A percentile compares a stretch with the other conserved stretches of the same genome.
These are phyloP conservation scores for Daldinia eschscholtzii DNA, from an alignment of 2,329 filamentous ascomycete species.

Conservation along the genomic window DNA sequence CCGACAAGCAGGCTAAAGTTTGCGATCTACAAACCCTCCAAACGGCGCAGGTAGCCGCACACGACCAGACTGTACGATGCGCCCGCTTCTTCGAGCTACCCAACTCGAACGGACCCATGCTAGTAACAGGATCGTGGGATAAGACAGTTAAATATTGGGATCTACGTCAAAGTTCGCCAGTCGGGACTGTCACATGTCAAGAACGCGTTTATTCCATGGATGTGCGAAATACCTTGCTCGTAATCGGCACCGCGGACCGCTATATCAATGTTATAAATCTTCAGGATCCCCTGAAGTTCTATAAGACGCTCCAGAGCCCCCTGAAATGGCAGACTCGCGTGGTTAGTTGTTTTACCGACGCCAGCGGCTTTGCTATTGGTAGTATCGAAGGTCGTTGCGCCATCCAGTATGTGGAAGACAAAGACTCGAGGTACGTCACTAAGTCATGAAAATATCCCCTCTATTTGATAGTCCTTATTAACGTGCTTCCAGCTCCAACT, in stretches of 20 bases:
- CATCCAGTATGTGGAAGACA: constrained; percentile 98
- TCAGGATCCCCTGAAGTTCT: constrained; percentile 87
- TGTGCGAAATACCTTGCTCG: constrained; percentile 86
- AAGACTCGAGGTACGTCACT: constrained; percentile 76
- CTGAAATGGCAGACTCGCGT: constrained; percentile 98
- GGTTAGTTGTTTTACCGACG: constrained; percentile 94
- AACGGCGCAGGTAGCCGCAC: constrained; percentile 80
- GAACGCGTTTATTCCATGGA: constrained; percentile 94
- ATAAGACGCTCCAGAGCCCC: constrained; percentile 95
- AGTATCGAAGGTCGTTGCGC: constrained; percentile 97
- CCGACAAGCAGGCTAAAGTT: constrained; percentile 90
- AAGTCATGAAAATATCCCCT: background rate
- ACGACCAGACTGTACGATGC: constrained; percentile 84
- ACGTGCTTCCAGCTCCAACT: constrained; percentile 75
- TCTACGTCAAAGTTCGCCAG: constrained; percentile 73
- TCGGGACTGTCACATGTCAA: constrained; percentile 74
- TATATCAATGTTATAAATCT: constrained; percentile 97
- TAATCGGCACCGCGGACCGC: constrained; percentile 92
- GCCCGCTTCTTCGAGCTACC: constrained; percentile 82
- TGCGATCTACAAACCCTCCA: constrained; percentile 81
- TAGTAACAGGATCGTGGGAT: constrained; percentile 94
- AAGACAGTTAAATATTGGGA: constrained; percentile 95
- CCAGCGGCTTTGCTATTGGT: constrained; percentile 91
- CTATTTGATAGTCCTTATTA: constrained; percentile 12
- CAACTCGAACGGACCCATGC: constrained; percentile 75